Evolutionary conservation across 2,329 filamentous ascomycete genomes (phyloP).

Genomic region (Pseudopyricularia javanii): DNA sequence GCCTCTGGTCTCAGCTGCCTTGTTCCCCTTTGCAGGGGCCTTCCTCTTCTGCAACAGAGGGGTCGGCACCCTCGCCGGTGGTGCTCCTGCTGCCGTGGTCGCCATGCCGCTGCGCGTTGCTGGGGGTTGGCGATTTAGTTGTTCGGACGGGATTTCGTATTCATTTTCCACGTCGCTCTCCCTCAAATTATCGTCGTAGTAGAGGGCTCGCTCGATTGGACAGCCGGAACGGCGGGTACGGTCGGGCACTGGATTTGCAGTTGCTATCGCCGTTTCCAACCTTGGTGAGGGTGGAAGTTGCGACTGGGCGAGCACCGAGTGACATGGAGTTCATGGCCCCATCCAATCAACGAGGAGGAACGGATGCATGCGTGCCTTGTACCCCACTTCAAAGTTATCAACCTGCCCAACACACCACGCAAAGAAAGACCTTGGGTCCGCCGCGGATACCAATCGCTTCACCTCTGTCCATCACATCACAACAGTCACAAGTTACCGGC

Average conservation of each 20-base stretch:
- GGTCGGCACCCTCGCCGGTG: constrained; percentile 3
- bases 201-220: not conserved
- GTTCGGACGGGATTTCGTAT: not conserved
- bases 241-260: not conserved
- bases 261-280: not conserved
- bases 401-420: too few species aligned
- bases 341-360: not conserved
- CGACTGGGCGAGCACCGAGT: not conserved
- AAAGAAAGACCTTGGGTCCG: too few species aligned
- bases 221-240: not conserved
- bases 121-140: not conserved
- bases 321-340: not conserved
- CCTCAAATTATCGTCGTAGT: not conserved
- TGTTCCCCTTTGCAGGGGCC: not conserved
- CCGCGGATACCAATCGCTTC: too few species aligned
- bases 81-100: not conserved
- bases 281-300: not conserved
- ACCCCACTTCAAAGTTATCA: not conserved
- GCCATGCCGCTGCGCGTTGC: not conserved
- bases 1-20: not conserved
- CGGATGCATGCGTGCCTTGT: not conserved
- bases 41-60: constrained; percentile 1
- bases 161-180: not conserved
- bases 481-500: not conserved
- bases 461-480: not conserved